phyloP scores from a whole-genome alignment of 75 land plant species.

The Selaginella moellendorffii region DNA sequence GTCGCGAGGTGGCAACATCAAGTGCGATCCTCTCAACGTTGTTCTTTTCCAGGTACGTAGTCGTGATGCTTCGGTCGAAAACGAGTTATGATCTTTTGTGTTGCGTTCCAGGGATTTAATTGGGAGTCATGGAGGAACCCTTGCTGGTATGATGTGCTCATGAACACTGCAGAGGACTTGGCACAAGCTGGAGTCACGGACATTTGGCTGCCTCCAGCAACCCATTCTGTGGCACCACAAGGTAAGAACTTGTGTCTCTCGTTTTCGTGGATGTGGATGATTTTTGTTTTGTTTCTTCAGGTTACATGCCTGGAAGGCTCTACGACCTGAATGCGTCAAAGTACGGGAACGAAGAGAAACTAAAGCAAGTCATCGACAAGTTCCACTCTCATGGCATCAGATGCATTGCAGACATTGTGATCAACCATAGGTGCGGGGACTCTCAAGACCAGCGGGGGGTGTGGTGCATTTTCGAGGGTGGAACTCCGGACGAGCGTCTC shows the following conservation, averaged over 20 bases:
- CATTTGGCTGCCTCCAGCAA: constrained; percentile 67
- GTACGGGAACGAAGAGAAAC: constrained; percentile 38
- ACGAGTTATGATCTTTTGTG: background rate
- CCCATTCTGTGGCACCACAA: constrained; percentile 45
- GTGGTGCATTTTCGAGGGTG: constrained; percentile 61
- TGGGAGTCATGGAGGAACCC: constrained; percentile 52
- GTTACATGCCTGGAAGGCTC: constrained; percentile 60
- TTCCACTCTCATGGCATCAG: constrained; percentile 34
- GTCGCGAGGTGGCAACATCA: constrained; percentile 16
- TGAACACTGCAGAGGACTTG: constrained; percentile 21
- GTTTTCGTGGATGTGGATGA: background rate
- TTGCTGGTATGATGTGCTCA: constrained; percentile 50
- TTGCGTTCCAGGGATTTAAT: constrained; percentile 38
- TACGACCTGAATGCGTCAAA: constrained; percentile 47
- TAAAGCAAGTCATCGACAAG: constrained; percentile 27
- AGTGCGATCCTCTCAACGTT: constrained; percentile 21
- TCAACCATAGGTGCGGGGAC: constrained; percentile 62
- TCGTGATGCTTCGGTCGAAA: background rate
- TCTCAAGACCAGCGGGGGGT: constrained; percentile 43
- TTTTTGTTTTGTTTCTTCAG: constrained; percentile 13
- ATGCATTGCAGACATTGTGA: constrained; percentile 60
- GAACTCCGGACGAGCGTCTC: constrained; percentile 43
- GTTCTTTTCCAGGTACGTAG: constrained; percentile 39
- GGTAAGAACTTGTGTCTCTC: constrained; percentile 18
- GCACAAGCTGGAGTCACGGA: constrained; percentile 50